Percentiles rank a stretch among this genome's conserved stretches.
phyloP scores from a whole-genome alignment of 257 asterid genomes.

The Capsicum pubescens region DNA sequence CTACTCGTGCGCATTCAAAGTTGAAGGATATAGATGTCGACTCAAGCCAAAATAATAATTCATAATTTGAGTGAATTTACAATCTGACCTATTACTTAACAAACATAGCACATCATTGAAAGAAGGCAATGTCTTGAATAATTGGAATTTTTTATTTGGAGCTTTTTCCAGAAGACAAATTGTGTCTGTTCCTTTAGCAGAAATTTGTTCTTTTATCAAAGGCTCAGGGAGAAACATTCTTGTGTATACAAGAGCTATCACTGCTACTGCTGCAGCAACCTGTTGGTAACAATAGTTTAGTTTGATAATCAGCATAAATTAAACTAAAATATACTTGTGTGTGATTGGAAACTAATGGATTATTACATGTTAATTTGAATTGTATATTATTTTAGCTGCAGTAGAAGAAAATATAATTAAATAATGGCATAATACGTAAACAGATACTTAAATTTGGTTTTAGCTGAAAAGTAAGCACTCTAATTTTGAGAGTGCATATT shows the following conservation, averaged over 20 bases:
- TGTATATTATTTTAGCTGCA: neutral
- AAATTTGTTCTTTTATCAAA: constrained; percentile 24
- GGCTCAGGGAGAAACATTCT: constrained; percentile 79
- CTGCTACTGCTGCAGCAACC: constrained; percentile 76
- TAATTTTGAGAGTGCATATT: too few species aligned
- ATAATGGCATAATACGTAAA: too few species aligned
- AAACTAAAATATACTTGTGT: neutral
- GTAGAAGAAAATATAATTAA: too few species aligned
- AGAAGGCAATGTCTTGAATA: constrained; percentile 63
- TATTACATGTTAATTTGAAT: neutral
- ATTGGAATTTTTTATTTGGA: constrained; percentile 51
- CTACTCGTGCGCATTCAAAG: too few species aligned
- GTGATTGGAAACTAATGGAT: neutral
- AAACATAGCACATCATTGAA: constrained; percentile 61
- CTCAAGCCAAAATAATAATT: neutral
- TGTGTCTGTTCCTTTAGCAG: constrained; percentile 47
- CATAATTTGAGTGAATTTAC: neutral
- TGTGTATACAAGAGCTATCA: constrained; percentile 72
- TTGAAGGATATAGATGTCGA: too few species aligned
- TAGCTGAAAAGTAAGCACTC: too few species aligned
- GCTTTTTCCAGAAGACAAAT: constrained; percentile 64
- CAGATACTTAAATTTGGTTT: too few species aligned
- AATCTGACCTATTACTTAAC: constrained; percentile 64
- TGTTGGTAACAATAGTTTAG: constrained; percentile 28
- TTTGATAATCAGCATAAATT: neutral